Evolutionary conservation across 169 alveolate genomes (phyloP), one percentile per base, ranked within the genome.

Genomic region (Cryptosporidium ryanae): DNA sequence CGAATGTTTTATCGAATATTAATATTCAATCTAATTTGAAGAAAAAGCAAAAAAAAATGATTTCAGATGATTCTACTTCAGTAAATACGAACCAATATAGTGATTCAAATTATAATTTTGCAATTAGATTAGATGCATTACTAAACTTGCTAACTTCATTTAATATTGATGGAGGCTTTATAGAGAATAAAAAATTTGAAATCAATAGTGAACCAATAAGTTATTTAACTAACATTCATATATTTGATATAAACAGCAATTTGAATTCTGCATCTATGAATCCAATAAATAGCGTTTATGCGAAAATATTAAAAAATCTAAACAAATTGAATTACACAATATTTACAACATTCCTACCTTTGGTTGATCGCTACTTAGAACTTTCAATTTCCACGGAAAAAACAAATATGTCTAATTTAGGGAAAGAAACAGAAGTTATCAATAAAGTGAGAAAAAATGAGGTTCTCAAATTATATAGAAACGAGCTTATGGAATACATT

Each of bases 331-430:
- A 61, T n/a, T 18, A 15, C 25, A 76, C 87, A 38, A 29, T 76
- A 21, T 76, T 76, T 44, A 23, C 70, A 10, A 76, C 63, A 21
- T 76, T 76, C 18, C 38, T 76, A 2, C 87, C 87, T 23, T 59
- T 76, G 43, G 34, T 76, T 43, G 87, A 76, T 43, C 27, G 87
- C 5, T 76, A 76, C 59, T 55, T 76, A 21, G 87, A 76, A 38
- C 76, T 76, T 76, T 76, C 87, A 27, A 55, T 76, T 57, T 59
- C 71, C 8, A 43, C 76, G 10, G 65, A 43, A 25, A 34, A 59
- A 38, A 15, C 63, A n/a, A 59, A 34, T 38, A 61, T 2, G 23
- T 21, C 46, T 5, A 52, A 52, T n/a, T 23, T 66, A 23, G 32
- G 15, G 18, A 32, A 29, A 52, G 55, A 68, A 50, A 32, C 6